A percentile compares a stretch with the other conserved stretches of the same genome.
Evolutionary conservation across 2,329 filamentous ascomycete species (phyloP).

Genomic region (Lasiodiplodia hormozganensis): DNA sequence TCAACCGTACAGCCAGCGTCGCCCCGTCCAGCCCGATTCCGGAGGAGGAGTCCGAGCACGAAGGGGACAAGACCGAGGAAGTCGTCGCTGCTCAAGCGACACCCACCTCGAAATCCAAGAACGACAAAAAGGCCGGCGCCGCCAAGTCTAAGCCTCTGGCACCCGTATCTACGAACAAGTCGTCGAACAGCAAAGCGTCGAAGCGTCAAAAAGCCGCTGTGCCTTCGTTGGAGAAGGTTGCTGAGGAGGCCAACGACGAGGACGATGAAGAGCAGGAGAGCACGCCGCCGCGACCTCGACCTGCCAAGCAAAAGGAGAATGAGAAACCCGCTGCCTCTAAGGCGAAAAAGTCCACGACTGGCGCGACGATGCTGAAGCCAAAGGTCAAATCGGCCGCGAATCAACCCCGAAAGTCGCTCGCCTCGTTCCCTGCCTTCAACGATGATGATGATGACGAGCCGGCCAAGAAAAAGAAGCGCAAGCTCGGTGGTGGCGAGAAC

Average conservation of each 20-base stretch:
- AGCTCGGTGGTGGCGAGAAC: conserved; percentile 66
- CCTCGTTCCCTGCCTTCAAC: conserved; percentile 52
- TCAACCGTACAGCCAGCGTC: conserved; percentile 75
- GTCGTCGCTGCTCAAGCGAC: conserved; percentile 39
- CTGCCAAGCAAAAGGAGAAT: conserved; percentile 38
- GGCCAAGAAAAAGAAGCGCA: conserved; percentile 72
- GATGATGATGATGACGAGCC: conserved; percentile 48
- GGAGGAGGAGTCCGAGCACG: conserved; percentile 37
- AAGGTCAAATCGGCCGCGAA: conserved; percentile 44
- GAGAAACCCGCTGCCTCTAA: conserved; percentile 32
- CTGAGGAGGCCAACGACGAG: conserved; percentile 50
- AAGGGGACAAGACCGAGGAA: conserved; percentile 37
- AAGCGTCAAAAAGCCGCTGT: conserved; percentile 46
- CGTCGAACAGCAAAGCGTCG: conserved; percentile 50
- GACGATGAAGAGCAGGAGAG: conserved; percentile 50
- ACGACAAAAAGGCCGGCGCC: conserved; percentile 38
- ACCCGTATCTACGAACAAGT: conserved; percentile 52
- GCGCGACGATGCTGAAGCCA: conserved; percentile 35
- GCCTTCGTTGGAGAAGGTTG: conserved; percentile 52
- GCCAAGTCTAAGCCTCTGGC: conserved; percentile 51
- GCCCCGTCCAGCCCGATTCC: conserved; percentile 52
- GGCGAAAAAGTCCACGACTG: conserved; percentile 44
- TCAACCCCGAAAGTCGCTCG: conserved; percentile 54
- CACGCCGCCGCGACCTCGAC: conserved; percentile 35
- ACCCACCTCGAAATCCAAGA: conserved; percentile 40